phyloP scores from a whole-genome alignment of 2,329 filamentous ascomycete genomes.

The Botrytis pseudocinerea region DNA sequence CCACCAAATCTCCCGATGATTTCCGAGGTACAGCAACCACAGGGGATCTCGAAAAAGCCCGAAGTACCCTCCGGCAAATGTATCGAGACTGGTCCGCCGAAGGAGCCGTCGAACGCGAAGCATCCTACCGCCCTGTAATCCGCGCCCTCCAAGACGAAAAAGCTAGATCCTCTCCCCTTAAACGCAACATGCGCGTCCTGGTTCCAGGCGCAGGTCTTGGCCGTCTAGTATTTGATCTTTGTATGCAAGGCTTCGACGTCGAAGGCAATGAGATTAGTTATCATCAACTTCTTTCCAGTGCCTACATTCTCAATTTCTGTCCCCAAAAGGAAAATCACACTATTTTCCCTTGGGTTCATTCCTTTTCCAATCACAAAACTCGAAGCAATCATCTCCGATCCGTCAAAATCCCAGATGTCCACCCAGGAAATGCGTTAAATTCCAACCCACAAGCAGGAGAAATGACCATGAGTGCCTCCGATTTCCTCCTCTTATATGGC shows the following conservation, averaged over 20 bases:
- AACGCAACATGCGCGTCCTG: conserved; percentile 55
- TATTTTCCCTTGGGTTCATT: conserved; percentile 82
- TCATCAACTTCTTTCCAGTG: conserved; percentile 88
- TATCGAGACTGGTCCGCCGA: conserved; percentile 92
- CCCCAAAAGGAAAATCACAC: conserved; percentile 61
- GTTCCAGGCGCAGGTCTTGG: conserved; percentile 90
- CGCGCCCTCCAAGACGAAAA: conserved; percentile 58
- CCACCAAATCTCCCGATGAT: conserved; percentile 43
- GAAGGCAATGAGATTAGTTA: conserved; percentile 98
- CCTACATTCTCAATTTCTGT: conserved; percentile 72
- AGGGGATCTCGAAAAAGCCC: conserved; percentile 82
- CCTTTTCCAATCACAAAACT: conserved; percentile 80
- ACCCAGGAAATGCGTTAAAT: conserved; percentile 60
- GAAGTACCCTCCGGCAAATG: conserved; percentile 89
- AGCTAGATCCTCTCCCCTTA: conserved; percentile 21
- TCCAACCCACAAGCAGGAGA: conserved; percentile 50
- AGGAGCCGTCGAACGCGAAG: conserved; percentile 71
- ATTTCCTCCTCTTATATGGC: conserved; percentile 86
- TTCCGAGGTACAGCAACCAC: conserved; percentile 72
- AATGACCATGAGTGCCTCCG: conserved; percentile 92
- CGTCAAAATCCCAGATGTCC: conserved; percentile 78
- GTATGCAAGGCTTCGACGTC: conserved; percentile 66
- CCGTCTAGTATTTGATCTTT: conserved; percentile 85
- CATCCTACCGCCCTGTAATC: conserved; percentile 75
- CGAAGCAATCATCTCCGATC: conserved; percentile 73